Percentiles rank a stretch among this genome's conserved stretches.
These are phyloP conservation scores for Myrmaecium sp. DNA, from an alignment of 2,329 filamentous ascomycete genomes.

Conservation along the genomic window DNA sequence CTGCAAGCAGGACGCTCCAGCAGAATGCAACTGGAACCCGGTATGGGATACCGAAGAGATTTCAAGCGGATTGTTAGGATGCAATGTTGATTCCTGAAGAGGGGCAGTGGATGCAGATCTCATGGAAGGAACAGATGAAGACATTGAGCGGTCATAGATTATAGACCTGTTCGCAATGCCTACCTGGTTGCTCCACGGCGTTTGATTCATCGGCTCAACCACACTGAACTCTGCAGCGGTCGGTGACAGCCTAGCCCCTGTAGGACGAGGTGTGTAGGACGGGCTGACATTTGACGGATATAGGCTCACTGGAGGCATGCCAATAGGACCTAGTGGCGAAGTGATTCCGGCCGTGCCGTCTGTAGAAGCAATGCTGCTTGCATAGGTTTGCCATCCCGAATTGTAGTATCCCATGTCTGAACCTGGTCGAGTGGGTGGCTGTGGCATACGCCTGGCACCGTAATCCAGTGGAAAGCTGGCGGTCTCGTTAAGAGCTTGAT, in stretches of 20 bases:
- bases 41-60: too few species aligned
- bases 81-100: too few species aligned
- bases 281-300: too few species aligned
- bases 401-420: too few species aligned
- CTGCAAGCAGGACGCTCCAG: too few species aligned
- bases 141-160: too few species aligned
- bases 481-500: conserved; percentile 18
- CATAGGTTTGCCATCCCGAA: conserved; percentile 15
- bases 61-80: too few species aligned
- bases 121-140: conserved; percentile 7
- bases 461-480: conserved; percentile 20
- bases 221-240: conserved; percentile 29
- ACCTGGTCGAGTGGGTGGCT: conserved; percentile 18
- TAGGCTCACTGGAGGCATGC: too few species aligned
- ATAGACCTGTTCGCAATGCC: too few species aligned
- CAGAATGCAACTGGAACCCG: too few species aligned
- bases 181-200: conserved; percentile 27
- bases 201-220: conserved; percentile 13
- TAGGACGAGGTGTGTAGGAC: conserved; percentile 16
- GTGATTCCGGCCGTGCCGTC: conserved; percentile 5
- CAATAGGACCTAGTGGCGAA: conserved; percentile 6
- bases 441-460: conserved; percentile 12
- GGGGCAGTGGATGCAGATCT: not conserved
- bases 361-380: conserved; percentile 4
- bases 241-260: conserved; percentile 27